Evolutionary conservation across 352 stramenopile species (phyloP), one percentile per base, ranked within the genome.

Genomic region (Aphanomyces stellatus): DNA sequence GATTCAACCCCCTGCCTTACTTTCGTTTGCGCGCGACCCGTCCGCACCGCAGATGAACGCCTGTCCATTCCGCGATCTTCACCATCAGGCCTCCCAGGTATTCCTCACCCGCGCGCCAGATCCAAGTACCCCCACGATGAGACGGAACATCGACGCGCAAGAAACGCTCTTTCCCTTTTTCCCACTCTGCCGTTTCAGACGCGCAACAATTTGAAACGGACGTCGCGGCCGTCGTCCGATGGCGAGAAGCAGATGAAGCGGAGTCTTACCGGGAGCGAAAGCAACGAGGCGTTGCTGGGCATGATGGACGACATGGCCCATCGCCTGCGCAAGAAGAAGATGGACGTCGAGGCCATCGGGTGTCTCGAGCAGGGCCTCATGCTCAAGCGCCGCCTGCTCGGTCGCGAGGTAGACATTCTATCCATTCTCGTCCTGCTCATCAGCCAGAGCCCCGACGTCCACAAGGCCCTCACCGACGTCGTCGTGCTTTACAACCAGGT

Each of bases 351-450:
- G 63, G 84, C 84, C 13, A 67, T 93, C 15, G 79, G 80, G 2
- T 90, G 82, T 61, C 51, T 91, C 22, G 84, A 93, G 61, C 84
- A 93, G 48, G 81, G 73, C 35, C 71, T 91, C 4, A 89, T 80
- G 79, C 73, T 93, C 4, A 86, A 91, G 64, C 76, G 80, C 3
- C 78, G 81, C 7, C 90, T 93, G 80, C 87, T 91, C 53, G 84
- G 84, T 2, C 41, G 34, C 13, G 3, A 67, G 27, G 60, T 67
- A 59, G 8, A 56, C 8, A 56, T 19, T 19, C 8, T 8, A 64
- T 22, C 25, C 24, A 53, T 4, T 28, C 51, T 64, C 15, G 55
- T 25, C 19, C 19, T 51, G 37, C 17, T 8, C 17, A 17, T 4
- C n/a, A n/a, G 17, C 17, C 57, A 67, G 60, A 17, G 79, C 62